phyloP scores from a whole-genome alignment of 345 rosid species.

The Eucalyptus erythrocorys region DNA sequence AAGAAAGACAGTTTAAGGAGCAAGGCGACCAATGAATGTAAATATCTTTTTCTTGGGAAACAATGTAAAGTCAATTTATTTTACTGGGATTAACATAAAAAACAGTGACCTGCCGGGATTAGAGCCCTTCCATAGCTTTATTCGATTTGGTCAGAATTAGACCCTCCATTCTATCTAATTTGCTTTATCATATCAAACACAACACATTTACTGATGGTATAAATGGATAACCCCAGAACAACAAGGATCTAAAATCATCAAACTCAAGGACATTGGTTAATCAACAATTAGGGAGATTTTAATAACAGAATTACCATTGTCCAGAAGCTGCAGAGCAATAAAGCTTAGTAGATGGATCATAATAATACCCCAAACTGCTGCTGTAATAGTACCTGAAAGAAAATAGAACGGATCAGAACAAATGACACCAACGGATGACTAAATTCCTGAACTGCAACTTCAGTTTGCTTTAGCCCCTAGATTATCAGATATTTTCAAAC shows the following conservation, averaged over 20 bases:
- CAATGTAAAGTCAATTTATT: background rate
- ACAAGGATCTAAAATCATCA: background rate
- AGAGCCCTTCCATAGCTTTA: background rate
- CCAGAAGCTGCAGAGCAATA: conserved; percentile 79
- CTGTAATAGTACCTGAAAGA: conserved; percentile 85
- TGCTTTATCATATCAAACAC: background rate
- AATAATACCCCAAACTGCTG: conserved; percentile 83
- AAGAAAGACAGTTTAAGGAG: background rate
- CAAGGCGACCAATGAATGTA: background rate
- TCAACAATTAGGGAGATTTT: background rate
- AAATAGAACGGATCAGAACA: background rate
- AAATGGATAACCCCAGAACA: background rate
- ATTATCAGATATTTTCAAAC: background rate
- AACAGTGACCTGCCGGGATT: background rate
- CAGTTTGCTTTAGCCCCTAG: background rate
- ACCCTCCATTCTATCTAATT: background rate
- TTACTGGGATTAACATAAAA: background rate
- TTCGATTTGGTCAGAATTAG: background rate
- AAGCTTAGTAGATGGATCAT: conserved; percentile 73
- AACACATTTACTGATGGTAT: background rate
- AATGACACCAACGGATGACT: background rate
- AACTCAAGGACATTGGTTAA: background rate
- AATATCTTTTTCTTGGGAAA: background rate
- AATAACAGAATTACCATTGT: conserved; percentile 44
- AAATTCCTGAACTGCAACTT: background rate